Evolutionary conservation across 345 rosid genomes (phyloP), one percentile per base, ranked within the genome.

Genomic region (Leavenworthia alabamica): DNA sequence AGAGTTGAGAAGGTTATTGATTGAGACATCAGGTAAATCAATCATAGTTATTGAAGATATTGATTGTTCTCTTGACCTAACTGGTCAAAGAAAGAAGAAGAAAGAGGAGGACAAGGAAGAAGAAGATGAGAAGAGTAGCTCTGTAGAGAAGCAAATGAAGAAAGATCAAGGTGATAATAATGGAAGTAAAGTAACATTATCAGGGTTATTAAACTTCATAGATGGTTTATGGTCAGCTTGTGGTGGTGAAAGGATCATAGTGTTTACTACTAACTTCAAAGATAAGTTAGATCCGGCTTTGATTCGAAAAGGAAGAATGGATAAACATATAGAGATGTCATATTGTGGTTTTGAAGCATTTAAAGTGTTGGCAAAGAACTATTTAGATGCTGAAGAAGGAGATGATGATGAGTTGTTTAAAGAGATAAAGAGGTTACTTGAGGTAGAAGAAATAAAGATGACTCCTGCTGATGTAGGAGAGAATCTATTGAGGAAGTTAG

Each of bases 1-100:
- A 1, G 88, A 83, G 73, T 72, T 85, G 11, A 75, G 71, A 54
- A 79, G 66, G 74, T 68, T 86, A 1, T 45, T 88, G 47, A 66
- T 85, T 4, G 83, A 78, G 6, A 85, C 86, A 0, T 66, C 80
- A 0, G 70, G 42, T 35, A 79, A 81, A 49, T 79, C 88, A 0
- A 73, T 88, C 47, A 54, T 85, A 4, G 78, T 82, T 51, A 78
- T 88, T 26, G 90, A 88, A 80, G 93, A 83, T 46, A 86, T 88
- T 2, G 90, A 88, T 50, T 81, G 90, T 54, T 85, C 86, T 5
- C 81, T 77, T 45, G 63, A 67, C 60, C 74, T 82, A 13, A 83
- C 75, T 9, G 83, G 80, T 23, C 82, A 78, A 60, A 80, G 84
- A 8, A 46, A 50, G 66, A 27, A 41, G 29, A 66, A 55, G 44